Percentiles rank a stretch among this genome's conserved stretches.
These are phyloP conservation scores for Xylariaceae sp. DNA, from an alignment of 2,329 filamentous ascomycete genomes.

Conservation along the genomic window DNA sequence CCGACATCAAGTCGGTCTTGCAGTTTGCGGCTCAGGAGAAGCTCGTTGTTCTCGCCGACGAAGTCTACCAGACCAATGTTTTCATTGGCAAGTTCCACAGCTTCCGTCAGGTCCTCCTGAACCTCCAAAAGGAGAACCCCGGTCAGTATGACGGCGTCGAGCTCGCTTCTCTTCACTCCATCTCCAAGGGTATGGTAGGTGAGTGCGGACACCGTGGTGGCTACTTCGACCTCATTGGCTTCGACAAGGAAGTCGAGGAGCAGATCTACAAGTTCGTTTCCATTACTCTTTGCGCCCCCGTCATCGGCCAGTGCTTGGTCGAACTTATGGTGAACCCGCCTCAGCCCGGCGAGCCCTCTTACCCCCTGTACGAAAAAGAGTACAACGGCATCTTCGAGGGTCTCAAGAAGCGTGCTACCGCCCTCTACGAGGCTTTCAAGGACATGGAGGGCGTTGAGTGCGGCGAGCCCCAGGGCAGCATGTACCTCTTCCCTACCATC, in stretches of 20 bases:
- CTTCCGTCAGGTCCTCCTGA: conserved; percentile 84
- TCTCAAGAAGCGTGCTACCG: conserved; percentile 71
- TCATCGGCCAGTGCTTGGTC: conserved; percentile 91
- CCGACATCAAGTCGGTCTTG: conserved; percentile 78
- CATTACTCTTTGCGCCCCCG: conserved; percentile 93
- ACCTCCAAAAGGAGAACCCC: conserved; percentile 68
- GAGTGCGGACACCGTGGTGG: conserved; percentile 97
- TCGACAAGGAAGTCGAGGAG: conserved; percentile 76
- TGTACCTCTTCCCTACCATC: conserved; percentile 99
- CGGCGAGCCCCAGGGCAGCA: conserved; percentile 82
- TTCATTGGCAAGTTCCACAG: conserved; percentile 91
- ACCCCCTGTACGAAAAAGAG: conserved; percentile 77
- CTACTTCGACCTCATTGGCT: conserved; percentile 93
- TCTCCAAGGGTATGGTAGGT: conserved; percentile 98
- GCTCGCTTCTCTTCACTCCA: conserved; percentile 84
- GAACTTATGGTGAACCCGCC: conserved; percentile 98
- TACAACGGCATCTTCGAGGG: conserved; percentile 77
- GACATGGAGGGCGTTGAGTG: conserved; percentile 96
- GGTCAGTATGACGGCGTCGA: conserved; percentile 80
- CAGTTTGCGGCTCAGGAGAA: conserved; percentile 80
- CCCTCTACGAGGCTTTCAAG: conserved; percentile 84
- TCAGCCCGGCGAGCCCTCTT: conserved; percentile 72
- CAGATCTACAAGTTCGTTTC: conserved; percentile 99
- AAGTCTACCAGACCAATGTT: conserved; percentile 99
- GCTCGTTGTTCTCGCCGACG: conserved; percentile 87